Evolutionary conservation across 2,329 filamentous ascomycete genomes (phyloP), one percentile per base, ranked within the genome.

Genomic region (Cladosporium cucumerinum): DNA sequence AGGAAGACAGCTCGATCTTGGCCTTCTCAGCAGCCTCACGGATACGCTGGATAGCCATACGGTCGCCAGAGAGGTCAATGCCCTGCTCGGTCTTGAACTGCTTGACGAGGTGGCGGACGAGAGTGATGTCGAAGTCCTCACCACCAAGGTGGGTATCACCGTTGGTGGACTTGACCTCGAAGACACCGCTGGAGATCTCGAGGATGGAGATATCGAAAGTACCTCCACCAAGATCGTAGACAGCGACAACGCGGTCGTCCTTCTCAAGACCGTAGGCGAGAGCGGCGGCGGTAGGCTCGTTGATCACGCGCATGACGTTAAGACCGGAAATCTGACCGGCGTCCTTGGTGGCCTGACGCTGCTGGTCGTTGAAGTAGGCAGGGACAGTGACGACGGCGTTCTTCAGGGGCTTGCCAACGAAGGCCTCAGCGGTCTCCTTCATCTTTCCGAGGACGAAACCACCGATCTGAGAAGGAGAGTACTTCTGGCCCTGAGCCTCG

Each of bases 171-270:
- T 97, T 97, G 81, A 98, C 94, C 85, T 97, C 94, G 80, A 98
- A 98, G 64, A 98, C 93, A 80, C 94, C 94, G 81, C 93, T 93
- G 84, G 97, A 93, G 77, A 98, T 97, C 83, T 97, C 93, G 18
- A 98, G 89, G 68, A 97, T 89, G 69, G 93, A 97, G 81, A 98
- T 96, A 92, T 98, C 94, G 82, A 98, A 98, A 73, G 93, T 98
- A 87, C 93, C 93, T 87, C 93, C 93, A 84, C 93, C 93, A 75
- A 98, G 87, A 89, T 98, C 93, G 85, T 96, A 98, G 79, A 98
- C 93, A 73, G 93, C 93, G 75, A 97, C 90, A 67, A 97, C 83
- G 70, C 90, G 87, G 83, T 97, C 93, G 79, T 95, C 91, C 87
- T 97, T 97, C 84, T 97, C 93, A 60, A 97, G 87, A 82, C 94